Percentiles rank a stretch among this genome's conserved stretches.
phyloP scores from a whole-genome alignment of 805 yeast species.

The Monosporozyma solicola region DNA sequence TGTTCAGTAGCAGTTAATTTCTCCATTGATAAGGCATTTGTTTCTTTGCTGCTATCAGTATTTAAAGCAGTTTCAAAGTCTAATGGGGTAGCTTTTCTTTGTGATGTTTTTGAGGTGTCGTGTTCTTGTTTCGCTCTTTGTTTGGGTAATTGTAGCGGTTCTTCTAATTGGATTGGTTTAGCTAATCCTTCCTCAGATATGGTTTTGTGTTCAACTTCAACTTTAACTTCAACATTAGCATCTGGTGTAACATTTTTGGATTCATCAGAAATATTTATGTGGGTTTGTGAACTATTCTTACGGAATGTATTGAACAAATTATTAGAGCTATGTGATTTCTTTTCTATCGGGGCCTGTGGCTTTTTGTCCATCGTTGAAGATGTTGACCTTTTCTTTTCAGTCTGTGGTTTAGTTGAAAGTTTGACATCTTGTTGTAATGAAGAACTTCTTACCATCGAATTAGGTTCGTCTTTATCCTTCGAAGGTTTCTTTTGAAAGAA shows the following conservation, averaged over 20 bases:
- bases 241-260: not conserved
- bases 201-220: not conserved
- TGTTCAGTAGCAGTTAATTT: not conserved
- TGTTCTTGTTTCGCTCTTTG: slow-evolving; percentile 1
- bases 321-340: slow-evolving; percentile 24
- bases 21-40: not conserved
- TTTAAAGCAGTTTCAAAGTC: slow-evolving; percentile 14
- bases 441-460: slow-evolving; percentile 6
- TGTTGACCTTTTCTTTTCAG: not conserved
- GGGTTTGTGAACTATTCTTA: not conserved
- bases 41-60: not conserved
- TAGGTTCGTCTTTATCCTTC: not conserved
- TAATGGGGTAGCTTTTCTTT: slow-evolving; percentile 25
- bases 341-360: slow-evolving; percentile 8
- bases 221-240: not conserved
- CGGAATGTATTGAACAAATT: slow-evolving; percentile 22
- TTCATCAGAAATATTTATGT: not conserved
- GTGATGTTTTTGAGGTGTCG: not conserved
- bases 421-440: slow-evolving; percentile 11
- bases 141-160: slow-evolving; percentile 4
- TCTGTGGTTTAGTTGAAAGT: not conserved
- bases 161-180: not conserved
- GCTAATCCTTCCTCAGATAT: not conserved
- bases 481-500: slow-evolving; percentile 18
- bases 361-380: not conserved